phyloP scores from a whole-genome alignment of 2,329 filamentous ascomycete genomes.

The Cladophialophora psammophila region DNA sequence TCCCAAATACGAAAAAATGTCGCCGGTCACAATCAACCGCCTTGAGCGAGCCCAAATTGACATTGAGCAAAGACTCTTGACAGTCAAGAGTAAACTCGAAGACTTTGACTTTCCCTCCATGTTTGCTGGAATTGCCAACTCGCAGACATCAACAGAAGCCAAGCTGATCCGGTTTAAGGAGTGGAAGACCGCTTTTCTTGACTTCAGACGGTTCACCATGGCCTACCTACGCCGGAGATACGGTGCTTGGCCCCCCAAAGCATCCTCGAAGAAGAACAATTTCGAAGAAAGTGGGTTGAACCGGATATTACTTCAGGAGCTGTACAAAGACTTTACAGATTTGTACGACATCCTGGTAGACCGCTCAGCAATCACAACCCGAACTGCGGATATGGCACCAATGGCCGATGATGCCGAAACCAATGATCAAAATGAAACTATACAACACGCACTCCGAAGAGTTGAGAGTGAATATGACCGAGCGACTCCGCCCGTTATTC shows the following conservation, averaged over 20 bases:
- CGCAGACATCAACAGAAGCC: constrained; percentile 77
- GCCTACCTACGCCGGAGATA: constrained; percentile 72
- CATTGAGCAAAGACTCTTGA: constrained; percentile 73
- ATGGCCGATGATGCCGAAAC: constrained; percentile 62
- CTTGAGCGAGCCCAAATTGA: constrained; percentile 84
- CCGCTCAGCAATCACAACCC: constrained; percentile 76
- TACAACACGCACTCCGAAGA: constrained; percentile 74
- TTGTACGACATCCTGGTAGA: constrained; percentile 91
- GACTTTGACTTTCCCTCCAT: constrained; percentile 91
- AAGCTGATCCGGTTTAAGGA: constrained; percentile 81
- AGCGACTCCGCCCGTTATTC: constrained; percentile 85
- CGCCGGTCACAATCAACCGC: constrained; percentile 74
- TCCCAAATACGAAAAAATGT: constrained; percentile 74
- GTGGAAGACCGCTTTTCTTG: constrained; percentile 78
- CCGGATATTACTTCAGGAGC: constrained; percentile 76
- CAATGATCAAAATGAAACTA: constrained; percentile 62
- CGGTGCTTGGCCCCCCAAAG: constrained; percentile 88
- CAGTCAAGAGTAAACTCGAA: constrained; percentile 75
- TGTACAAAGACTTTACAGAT: constrained; percentile 85
- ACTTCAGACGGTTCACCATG: constrained; percentile 76
- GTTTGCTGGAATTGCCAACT: constrained; percentile 86
- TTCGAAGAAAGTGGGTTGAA: constrained; percentile 88
- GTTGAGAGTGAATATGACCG: constrained; percentile 88
- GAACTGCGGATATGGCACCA: constrained; percentile 73
- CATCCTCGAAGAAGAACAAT: constrained; percentile 87